phyloP scores from a whole-genome alignment of 192 early-diverging fungal species.

The Backusella macrospora region DNA sequence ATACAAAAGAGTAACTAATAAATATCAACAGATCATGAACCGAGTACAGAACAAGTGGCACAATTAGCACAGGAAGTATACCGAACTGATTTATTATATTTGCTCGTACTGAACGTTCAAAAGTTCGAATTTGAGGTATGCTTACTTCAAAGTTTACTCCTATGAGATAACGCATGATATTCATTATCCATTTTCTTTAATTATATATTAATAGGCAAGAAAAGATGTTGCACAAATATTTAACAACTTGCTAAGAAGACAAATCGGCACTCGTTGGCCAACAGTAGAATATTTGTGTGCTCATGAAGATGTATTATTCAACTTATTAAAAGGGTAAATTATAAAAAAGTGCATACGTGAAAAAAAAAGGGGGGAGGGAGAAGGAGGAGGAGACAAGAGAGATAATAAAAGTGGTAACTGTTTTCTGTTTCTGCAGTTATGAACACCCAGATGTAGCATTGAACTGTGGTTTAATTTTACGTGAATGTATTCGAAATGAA shows the following conservation, averaged over 20 bases:
- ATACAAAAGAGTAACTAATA: background rate
- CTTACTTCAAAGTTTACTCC: background rate
- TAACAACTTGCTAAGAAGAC: slow-evolving; percentile 92
- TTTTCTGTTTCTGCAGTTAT: slow-evolving; percentile 73
- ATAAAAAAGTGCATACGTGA: no score
- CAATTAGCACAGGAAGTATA: slow-evolving; percentile 97
- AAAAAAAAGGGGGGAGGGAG: background rate
- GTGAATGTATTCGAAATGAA: slow-evolving; percentile 97
- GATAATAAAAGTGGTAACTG: no score
- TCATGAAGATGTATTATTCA: slow-evolving; percentile 82
- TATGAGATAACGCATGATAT: background rate
- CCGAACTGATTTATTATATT: slow-evolving; percentile 87
- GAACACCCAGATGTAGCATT: slow-evolving; percentile 95
- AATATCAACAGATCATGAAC: slow-evolving; percentile 68
- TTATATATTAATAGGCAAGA: slow-evolving; percentile 63
- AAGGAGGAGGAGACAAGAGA: background rate
- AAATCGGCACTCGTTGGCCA: slow-evolving; percentile 93
- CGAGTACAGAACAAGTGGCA: slow-evolving; percentile 86
- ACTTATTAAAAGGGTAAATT: slow-evolving; percentile 76
- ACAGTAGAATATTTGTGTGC: slow-evolving; percentile 94
- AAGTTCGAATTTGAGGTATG: slow-evolving; percentile 90
- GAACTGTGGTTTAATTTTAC: slow-evolving; percentile 96
- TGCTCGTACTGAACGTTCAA: slow-evolving; percentile 87
- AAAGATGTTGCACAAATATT: slow-evolving; percentile 99
- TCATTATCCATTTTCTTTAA: background rate